Percentiles rank a stretch among this genome's conserved stretches.
Evolutionary conservation across 1,284 basidiomycete species (phyloP).

Genomic region (Amylostereum areolatum): DNA sequence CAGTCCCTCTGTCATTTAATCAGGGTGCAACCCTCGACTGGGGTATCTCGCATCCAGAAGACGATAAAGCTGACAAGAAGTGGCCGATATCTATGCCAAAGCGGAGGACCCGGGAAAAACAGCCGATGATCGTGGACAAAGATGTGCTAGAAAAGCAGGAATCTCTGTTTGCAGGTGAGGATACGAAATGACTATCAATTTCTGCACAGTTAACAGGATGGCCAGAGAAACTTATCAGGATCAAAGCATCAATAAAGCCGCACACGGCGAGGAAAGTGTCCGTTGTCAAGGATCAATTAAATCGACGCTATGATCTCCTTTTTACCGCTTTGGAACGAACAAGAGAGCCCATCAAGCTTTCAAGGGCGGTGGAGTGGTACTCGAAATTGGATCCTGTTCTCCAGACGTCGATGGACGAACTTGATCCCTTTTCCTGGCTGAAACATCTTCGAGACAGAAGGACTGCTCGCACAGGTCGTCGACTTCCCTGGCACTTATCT

Average conservation of each 20-base stretch:
- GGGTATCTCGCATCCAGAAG: constrained; percentile 43
- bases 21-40: constrained; percentile 68
- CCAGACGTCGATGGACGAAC: constrained; percentile 45
- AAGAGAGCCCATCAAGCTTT: constrained; percentile 34
- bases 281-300: constrained; percentile 60
- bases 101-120: constrained; percentile 52
- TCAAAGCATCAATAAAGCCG: constrained; percentile 42
- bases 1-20: constrained; percentile 59
- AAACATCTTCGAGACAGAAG: constrained; percentile 52
- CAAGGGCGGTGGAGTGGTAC: constrained; percentile 55
- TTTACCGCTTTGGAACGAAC: constrained; percentile 30
- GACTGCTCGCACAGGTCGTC: constrained; percentile 22
- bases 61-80: constrained; percentile 50
- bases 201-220: too few relatives aligned
- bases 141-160: constrained; percentile 32
- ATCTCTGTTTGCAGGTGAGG: constrained; percentile 20
- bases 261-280: constrained; percentile 58
- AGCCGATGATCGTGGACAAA: constrained; percentile 29
- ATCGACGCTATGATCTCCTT: constrained; percentile 54
- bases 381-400: constrained; percentile 36
- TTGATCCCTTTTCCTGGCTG: constrained; percentile 67
- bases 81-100: constrained; percentile 58
- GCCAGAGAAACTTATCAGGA: constrained; percentile 52
- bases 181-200: too few relatives aligned
- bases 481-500: constrained; percentile 56